A percentile compares a stretch with the other conserved stretches of the same genome.
Conservation (phyloP, 106 monocot species). For the Triglochin maritima region DNA sequence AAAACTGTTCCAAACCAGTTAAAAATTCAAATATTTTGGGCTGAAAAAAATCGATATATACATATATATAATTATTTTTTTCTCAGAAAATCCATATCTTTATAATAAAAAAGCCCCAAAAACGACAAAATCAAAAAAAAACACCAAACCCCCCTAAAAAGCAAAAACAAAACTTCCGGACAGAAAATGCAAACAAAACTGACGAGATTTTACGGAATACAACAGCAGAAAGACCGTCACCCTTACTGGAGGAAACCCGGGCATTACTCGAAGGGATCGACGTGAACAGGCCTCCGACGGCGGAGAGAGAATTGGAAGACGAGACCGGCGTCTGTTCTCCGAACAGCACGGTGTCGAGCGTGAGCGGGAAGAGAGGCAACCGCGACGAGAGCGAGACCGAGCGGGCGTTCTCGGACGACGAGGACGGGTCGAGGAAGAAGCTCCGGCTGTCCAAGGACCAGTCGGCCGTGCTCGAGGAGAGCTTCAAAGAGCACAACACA, state of each 20-base stretch:
- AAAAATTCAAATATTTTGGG: too few species aligned
- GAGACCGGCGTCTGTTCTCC: constrained; percentile 10
- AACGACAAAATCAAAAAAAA: background rate
- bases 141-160: background rate
- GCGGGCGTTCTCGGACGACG: constrained; percentile 6
- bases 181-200: background rate
- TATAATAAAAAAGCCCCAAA: background rate
- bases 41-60: too few species aligned
- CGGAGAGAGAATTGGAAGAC: constrained; percentile 5
- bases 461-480: constrained; percentile 22
- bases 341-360: constrained; percentile 18
- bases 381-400: constrained; percentile 1
- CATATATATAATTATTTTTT: too few species aligned
- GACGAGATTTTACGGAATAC: background rate
- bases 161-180: background rate
- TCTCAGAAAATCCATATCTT: background rate
- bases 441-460: constrained; percentile 22
- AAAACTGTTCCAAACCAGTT: too few species aligned
- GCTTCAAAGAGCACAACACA: constrained; percentile 24
- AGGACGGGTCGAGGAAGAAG: constrained; percentile 17
- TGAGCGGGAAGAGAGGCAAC: constrained; percentile 15
- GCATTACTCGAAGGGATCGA: constrained; percentile 1
- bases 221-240: background rate
- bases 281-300: background rate
- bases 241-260: background rate